Evolutionary conservation across 2,329 filamentous ascomycete genomes (phyloP), one percentile per base, ranked within the genome.

Genomic region (Trichoderma sp.): DNA sequence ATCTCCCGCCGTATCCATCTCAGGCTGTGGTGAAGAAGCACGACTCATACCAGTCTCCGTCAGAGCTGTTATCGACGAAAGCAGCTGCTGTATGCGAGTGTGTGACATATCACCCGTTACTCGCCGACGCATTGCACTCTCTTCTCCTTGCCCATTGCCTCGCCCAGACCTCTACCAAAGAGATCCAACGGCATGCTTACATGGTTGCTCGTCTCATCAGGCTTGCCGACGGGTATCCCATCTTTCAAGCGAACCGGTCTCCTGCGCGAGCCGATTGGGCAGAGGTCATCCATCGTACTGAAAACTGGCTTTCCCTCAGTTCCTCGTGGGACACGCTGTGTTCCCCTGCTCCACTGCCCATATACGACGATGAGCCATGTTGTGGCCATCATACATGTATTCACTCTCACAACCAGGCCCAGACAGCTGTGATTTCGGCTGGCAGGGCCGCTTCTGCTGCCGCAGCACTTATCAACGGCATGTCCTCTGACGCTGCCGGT

Each of bases 211-310:
- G 93, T 6, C 85, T 96, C 2, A 87, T 89, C 5, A 88, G 93
- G 24, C 86, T 96, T 28, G 90, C 89, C 63, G 92, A 96, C 76
- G 93, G 93, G 4, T 95, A 93, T 76, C 93, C 93, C 0, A 88
- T 95, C 63, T 95, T 97, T 78, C 90, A 94, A 74, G 86, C 90
- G 0, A 90, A 91, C 28, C 86, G 91, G 64, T 92, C 89, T 4
- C 90, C 92, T 1, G 90, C 92, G 2, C 89, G 92, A 66, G 88
- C 91, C 3, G 93, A 97, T 81, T 97, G 93, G 93, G 89, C 91
- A 62, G 92, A 95, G 80, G 85, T 95, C 0, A 80, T 96, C 11
- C 87, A 90, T 0, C 87, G 89, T 34, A 86, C 87, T 0, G 85
- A 89, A 39, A 92, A 93, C 77, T 94, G 91, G 91, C 86, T 95